Evolutionary conservation across 2,329 filamentous ascomycete species (phyloP), one percentile per base, ranked within the genome.

Genomic region (Hansfordia pulvinata): DNA sequence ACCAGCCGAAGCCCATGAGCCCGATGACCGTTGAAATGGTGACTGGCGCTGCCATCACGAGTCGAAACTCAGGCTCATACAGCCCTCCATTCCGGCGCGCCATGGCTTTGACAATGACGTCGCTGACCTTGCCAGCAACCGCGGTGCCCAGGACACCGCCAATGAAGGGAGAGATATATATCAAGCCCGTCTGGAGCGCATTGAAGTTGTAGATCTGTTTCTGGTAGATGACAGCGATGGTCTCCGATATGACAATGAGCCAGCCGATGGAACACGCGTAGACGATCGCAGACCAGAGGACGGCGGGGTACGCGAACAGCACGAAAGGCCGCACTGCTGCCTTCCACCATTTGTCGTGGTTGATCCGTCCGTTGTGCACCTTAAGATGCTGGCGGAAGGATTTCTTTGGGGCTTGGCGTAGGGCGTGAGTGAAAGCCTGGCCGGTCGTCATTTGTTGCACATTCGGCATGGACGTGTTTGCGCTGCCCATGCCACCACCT

Each of bases 1-100:
- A 85, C 90, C 88, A 96, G n/a, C 88, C 88, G 43, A 90, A 96
- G 3, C 85, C 88, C 75, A 94, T 93, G 10, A 96, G 66, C 0
- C 90, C 90, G 17, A 88, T 72, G 2, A 76, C 72, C 0, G 86
- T 94, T 4, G 74, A 73, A 28, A 94, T 42, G 1, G 77, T 61
- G 17, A 94, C 76, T 0, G 86, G 88, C 3, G 77, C 53, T 0
- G 74, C 82, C 88, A 96, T 93, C 22, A 93, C 67, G 0, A 93
- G 67, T 6, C 86, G 72, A 44, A 92, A 96, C 50, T 96, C 88
- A 1, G 88, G 88, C 50, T 96, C 88, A 48, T 94, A 96, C 3
- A 96, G 60, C 2, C 88, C 88, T n/a, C 82, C 84, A 39, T 96
- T 96, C 16, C 76, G 74, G 19, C 76, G 69, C 3, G 83, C 68